Conservation (phyloP, 2,329 filamentous ascomycete genomes). For the Diaporthe nobilis region DNA sequence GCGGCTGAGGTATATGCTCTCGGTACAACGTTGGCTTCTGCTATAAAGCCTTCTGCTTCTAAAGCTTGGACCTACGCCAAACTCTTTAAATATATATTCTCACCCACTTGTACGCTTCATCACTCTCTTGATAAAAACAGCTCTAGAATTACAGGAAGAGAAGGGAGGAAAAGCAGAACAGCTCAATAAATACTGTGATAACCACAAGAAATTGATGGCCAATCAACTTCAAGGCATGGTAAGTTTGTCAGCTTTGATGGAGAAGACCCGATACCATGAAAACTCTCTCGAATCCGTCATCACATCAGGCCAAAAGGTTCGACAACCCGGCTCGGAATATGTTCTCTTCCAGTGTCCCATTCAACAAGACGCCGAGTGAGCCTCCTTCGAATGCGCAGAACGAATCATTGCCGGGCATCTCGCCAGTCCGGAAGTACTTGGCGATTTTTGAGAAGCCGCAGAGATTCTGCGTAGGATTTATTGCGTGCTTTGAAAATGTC, state of each 20-base stretch:
- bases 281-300: not conserved
- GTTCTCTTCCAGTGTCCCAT: slow-evolving; percentile 35
- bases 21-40: too few species aligned
- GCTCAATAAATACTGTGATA: too few species aligned
- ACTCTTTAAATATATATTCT: too few species aligned
- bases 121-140: not conserved
- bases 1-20: too few species aligned
- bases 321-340: not conserved
- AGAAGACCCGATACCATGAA: not conserved
- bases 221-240: not conserved
- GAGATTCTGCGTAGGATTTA: not conserved
- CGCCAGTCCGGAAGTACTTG: slow-evolving; percentile 36
- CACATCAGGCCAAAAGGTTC: not conserved
- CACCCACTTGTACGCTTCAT: too few species aligned
- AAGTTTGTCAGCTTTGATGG: not conserved
- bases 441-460: slow-evolving; percentile 34
- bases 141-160: not conserved
- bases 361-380: slow-evolving; percentile 27
- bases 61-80: too few species aligned
- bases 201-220: not conserved
- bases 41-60: too few species aligned
- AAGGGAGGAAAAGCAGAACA: not conserved
- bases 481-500: slow-evolving; percentile 11
- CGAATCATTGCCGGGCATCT: slow-evolving; percentile 40
- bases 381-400: slow-evolving; percentile 38